A percentile compares a stretch with the other conserved stretches of the same genome.
Conservation (phyloP, 2,329 filamentous ascomycete genomes). For the Pseudogymnoascus sp. region DNA sequence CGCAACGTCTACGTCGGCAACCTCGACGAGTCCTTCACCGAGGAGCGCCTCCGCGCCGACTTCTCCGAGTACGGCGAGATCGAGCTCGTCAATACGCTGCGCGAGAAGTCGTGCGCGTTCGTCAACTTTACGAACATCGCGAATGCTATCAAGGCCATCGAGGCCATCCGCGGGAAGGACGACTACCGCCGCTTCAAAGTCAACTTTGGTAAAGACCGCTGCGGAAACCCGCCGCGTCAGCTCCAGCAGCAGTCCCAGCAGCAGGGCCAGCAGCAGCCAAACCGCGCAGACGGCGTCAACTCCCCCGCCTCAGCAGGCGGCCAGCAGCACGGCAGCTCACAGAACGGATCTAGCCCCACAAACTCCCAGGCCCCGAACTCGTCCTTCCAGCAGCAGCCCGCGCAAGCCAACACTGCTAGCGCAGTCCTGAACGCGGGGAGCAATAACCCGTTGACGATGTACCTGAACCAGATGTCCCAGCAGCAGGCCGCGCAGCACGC, state of each 20-base stretch:
- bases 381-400: conserved; percentile 49
- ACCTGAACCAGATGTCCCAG: conserved; percentile 73
- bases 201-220: conserved; percentile 98
- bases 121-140: conserved; percentile 99
- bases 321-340: conserved; percentile 22
- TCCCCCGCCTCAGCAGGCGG: conserved; percentile 36
- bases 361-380: conserved; percentile 37
- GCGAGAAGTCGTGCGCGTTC: conserved; percentile 98
- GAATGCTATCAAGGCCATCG: conserved; percentile 98
- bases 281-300: conserved; percentile 47
- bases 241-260: conserved; percentile 48
- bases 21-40: conserved; percentile 92
- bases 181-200: conserved; percentile 99
- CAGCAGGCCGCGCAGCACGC: conserved; percentile 58
- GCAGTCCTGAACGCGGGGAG: conserved; percentile 68
- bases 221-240: conserved; percentile 91
- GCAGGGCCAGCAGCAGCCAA: conserved; percentile 41
- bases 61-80: conserved; percentile 98
- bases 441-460: conserved; percentile 89
- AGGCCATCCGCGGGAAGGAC: conserved; percentile 86
- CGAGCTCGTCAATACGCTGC: conserved; percentile 89
- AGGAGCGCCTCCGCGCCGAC: conserved; percentile 90
- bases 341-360: conserved; percentile 26
- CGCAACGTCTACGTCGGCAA: conserved; percentile 98
- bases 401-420: conserved; percentile 48